Percentiles rank a stretch among this genome's conserved stretches.
Conservation (phyloP, 164 flowering plant species). For the Macadamia integrifolia region DNA sequence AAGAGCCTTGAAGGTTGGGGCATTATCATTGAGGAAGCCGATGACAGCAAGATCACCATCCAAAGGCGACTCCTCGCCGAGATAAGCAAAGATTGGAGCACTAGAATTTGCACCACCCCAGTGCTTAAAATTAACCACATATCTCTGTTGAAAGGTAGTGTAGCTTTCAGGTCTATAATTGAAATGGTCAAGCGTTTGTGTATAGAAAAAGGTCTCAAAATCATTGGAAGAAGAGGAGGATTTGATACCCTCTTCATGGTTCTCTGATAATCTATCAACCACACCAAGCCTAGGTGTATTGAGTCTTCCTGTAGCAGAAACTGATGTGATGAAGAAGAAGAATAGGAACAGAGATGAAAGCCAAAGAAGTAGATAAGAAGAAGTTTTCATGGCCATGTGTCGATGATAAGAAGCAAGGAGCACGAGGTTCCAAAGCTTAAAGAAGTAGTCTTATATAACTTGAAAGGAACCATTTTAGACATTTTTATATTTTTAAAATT, state of each 20-base stretch:
- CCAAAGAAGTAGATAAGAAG: too few relatives aligned
- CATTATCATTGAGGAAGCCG: conserved; percentile 34
- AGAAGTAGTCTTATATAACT: too few relatives aligned
- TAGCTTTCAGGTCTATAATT: too few relatives aligned
- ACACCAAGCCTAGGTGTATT: background rate
- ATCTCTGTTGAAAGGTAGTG: too few relatives aligned
- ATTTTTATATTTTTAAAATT: too few relatives aligned
- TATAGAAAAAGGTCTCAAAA: conserved; percentile 17
- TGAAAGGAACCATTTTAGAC: too few relatives aligned
- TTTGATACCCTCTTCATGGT: background rate
- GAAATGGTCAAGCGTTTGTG: conserved; percentile 10
- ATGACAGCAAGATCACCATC: background rate
- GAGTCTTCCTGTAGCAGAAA: background rate
- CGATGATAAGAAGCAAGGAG: too few relatives aligned
- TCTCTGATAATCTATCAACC: background rate
- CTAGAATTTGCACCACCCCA: too few relatives aligned
- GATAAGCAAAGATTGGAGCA: conserved; percentile 37
- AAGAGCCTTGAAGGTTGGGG: conserved; percentile 42
- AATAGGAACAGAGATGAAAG: conserved; percentile 1
- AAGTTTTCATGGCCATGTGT: too few relatives aligned
- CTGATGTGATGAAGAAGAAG: background rate
- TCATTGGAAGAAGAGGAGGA: background rate
- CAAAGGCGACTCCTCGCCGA: conserved; percentile 32
- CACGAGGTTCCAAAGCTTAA: too few relatives aligned
- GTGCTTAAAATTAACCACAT: too few relatives aligned